Conservation (phyloP, 2,329 filamentous ascomycete genomes). For the Exophiala calicioides region DNA sequence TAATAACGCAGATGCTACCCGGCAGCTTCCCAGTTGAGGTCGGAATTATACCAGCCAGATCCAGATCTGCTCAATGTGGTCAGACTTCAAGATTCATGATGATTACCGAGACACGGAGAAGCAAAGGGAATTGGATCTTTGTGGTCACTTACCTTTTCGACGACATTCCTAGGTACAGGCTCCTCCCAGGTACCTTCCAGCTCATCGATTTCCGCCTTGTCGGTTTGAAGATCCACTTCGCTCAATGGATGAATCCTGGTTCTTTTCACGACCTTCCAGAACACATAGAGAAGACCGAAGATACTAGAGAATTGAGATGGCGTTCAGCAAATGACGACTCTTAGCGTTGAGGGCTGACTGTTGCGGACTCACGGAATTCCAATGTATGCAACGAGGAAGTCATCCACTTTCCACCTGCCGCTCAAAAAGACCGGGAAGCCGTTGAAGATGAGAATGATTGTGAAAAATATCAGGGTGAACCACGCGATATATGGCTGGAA, state of each 20-base stretch:
- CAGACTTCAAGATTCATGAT: not conserved
- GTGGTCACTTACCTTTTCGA: slow-evolving; percentile 35
- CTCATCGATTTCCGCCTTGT: slow-evolving; percentile 46
- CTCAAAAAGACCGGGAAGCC: slow-evolving; percentile 49
- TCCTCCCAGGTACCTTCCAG: slow-evolving; percentile 45
- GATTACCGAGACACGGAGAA: not conserved
- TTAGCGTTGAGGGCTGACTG: not conserved
- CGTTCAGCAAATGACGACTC: not conserved
- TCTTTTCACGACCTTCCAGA: slow-evolving; percentile 34
- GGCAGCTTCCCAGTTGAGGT: not conserved
- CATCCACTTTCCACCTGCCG: slow-evolving; percentile 1
- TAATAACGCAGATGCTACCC: not conserved
- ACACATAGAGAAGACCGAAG: slow-evolving; percentile 3
- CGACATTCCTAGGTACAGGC: slow-evolving; percentile 42
- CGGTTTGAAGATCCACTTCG: slow-evolving; percentile 32
- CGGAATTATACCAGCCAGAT: not conserved
- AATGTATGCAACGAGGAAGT: slow-evolving; percentile 9
- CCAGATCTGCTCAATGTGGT: not conserved
- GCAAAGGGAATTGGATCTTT: not conserved
- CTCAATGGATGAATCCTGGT: slow-evolving; percentile 23
- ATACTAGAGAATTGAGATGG: not conserved
- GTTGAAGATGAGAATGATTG: slow-evolving; percentile 64
- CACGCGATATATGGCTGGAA: slow-evolving; percentile 71
- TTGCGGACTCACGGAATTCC: slow-evolving; percentile 5
- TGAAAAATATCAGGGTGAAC: slow-evolving; percentile 56